Evolutionary conservation across 257 asterid species (phyloP).

Genomic region (Primulina huaijiensis): DNA sequence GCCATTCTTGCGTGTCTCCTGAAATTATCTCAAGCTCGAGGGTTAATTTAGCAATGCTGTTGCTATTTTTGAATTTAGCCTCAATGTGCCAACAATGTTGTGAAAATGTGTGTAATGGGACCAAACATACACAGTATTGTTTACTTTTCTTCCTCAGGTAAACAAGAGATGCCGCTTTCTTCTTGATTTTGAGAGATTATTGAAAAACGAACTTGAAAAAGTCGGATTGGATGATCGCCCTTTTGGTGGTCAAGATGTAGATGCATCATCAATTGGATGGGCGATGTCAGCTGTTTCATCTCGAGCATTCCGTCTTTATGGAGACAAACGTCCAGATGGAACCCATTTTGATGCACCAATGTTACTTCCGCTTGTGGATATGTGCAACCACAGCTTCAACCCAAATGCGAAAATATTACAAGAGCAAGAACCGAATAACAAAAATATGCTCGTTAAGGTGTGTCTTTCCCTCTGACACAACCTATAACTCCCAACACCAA

Average conservation of each 20-base stretch:
- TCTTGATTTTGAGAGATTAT: conserved; percentile 68
- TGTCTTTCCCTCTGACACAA: conserved; percentile 4
- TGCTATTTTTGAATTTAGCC: conserved; percentile 7
- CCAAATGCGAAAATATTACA: conserved; percentile 90
- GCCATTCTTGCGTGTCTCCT: not conserved
- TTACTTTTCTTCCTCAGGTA: conserved; percentile 42
- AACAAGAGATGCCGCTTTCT: conserved; percentile 95
- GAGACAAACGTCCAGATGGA: conserved; percentile 59
- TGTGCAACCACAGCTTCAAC: conserved; percentile 97
- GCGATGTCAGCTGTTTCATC: conserved; percentile 98
- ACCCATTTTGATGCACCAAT: conserved; percentile 54
- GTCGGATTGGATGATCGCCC: conserved; percentile 58
- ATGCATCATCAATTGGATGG: conserved; percentile 97
- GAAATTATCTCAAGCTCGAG: not conserved
- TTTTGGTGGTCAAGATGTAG: conserved; percentile 71
- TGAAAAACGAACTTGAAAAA: conserved; percentile 49
- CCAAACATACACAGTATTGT: conserved; percentile 9
- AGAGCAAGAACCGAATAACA: conserved; percentile 51
- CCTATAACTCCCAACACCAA: not conserved
- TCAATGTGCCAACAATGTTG: not conserved
- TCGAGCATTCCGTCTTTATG: conserved; percentile 87
- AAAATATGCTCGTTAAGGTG: conserved; percentile 79
- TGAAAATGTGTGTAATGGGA: not conserved
- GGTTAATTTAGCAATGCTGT: not conserved
- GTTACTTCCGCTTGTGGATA: conserved; percentile 95